Percentiles rank a stretch among this genome's conserved stretches.
Evolutionary conservation across 2,329 filamentous ascomycete species (phyloP).

Genomic region (Penicillium sp.): DNA sequence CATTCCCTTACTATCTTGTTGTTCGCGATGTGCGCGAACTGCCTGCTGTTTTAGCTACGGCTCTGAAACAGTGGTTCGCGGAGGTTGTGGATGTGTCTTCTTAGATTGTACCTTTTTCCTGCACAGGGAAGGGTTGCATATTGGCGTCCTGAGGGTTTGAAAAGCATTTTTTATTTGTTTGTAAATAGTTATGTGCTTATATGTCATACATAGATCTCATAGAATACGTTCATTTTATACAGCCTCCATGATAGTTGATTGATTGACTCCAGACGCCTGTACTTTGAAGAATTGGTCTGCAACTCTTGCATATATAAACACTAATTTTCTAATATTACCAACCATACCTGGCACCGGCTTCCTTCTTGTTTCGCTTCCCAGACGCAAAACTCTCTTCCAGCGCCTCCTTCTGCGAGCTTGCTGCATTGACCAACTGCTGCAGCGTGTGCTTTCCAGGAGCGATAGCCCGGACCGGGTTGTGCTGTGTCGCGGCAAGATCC

Average conservation of each 20-base stretch:
- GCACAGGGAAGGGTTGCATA: not conserved
- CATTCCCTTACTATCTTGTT: conserved; percentile 95
- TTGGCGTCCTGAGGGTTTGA: conserved; percentile 11
- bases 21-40: conserved; percentile 91
- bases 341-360: conserved; percentile 82
- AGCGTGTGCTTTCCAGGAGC: conserved; percentile 89
- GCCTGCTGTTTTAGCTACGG: conserved; percentile 81
- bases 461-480: conserved; percentile 82
- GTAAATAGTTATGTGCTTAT: conserved; percentile 17
- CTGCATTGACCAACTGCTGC: conserved; percentile 83
- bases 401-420: conserved; percentile 80
- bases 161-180: conserved; percentile 25
- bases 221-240: conserved; percentile 3
- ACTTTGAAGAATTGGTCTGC: not conserved
- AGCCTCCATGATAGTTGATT: not conserved
- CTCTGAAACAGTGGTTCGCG: conserved; percentile 95
- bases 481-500: conserved; percentile 57
- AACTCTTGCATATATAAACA: not conserved
- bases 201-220: conserved; percentile 9
- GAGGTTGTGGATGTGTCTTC: conserved; percentile 61
- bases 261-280: not conserved
- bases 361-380: conserved; percentile 77
- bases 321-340: conserved; percentile 58
- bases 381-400: conserved; percentile 90
- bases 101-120: conserved; percentile 21